Evolutionary conservation across 176 grass and related monocot species (phyloP).

Genomic region (Sorghum bicolor): DNA sequence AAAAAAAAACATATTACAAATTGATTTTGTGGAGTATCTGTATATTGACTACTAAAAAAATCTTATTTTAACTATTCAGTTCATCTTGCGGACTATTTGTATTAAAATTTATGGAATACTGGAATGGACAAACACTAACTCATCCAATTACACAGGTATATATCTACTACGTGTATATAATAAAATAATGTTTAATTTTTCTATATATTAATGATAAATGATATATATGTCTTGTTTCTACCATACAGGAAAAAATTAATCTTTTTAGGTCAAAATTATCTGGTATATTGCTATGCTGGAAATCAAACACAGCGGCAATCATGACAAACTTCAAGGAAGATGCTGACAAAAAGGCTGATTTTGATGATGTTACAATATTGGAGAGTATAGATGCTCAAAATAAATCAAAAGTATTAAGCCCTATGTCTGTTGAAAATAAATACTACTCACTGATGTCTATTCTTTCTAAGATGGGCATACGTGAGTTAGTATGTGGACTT

Average conservation of each 20-base stretch:
- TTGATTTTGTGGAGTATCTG: fast-evolving
- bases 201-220: too few relatives aligned
- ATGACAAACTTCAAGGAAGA: neutral
- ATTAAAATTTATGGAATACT: neutral
- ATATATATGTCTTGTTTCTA: too few relatives aligned
- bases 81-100: slow-evolving; percentile 7
- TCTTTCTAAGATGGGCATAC: neutral
- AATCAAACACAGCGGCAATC: neutral
- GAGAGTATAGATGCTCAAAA: neutral
- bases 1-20: neutral
- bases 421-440: neutral
- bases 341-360: neutral
- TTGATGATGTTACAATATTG: neutral
- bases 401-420: neutral
- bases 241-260: neutral
- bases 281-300: neutral
- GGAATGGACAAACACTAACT: neutral
- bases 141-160: neutral
- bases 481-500: neutral
- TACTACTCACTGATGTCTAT: neutral
- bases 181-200: too few relatives aligned
- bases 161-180: neutral
- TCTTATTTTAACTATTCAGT: neutral
- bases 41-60: neutral
- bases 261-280: neutral